Base-by-base conservation (phyloP, 352 stramenopile genomes). In the Vaucheria bursata region DNA sequence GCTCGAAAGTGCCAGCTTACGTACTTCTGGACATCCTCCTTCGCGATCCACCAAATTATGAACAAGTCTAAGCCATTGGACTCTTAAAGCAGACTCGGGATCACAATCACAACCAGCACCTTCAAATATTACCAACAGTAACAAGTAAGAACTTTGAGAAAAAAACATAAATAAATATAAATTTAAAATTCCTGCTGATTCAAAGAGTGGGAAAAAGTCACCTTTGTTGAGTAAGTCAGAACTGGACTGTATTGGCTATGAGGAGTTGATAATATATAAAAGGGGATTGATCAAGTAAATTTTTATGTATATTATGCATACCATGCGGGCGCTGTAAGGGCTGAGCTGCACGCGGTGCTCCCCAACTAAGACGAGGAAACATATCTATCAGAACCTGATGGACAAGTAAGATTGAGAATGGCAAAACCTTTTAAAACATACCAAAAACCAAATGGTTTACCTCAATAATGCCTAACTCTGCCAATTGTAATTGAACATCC, bases 21-120 rank as follows among this genome's bases (percentile, higher is more conserved):
- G 45, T 25, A 12, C 73, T 31, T 40, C 65, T 7, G 32, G 34
- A 33, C 71, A 33, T 12, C 71, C 73, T 12, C 65, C 32, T 68
- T 97, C 93, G 18, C 92, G 89, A 73, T 98, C 94, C 71, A 93
- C 97, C 74, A 97, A 97, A 74, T 97, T 97, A 85, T 97, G 94
- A 45, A 98, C 90, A 6, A 97, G 78, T 0, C 93, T 87, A 72
- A 98, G 83, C 76, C 95, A 97, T 84, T 97, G 93, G 49, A 98
- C 95, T 81, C 95, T 93, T 25, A 97, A 79, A 12, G 92, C 95
- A 45, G 88, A 93, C 69, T 97, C 93, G 36, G 96, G 86, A 77
- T 93, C 97, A 85, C 93, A 98, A 73, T 97, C 92, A 72, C 94
- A 97, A 18, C 85, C 82, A 5, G 86, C 81, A 25, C 87, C 85